Evolutionary conservation across 73 alveolate species (phyloP), one percentile per base, ranked within the genome.

Genomic region (Tetrahymena malaccensis): DNA sequence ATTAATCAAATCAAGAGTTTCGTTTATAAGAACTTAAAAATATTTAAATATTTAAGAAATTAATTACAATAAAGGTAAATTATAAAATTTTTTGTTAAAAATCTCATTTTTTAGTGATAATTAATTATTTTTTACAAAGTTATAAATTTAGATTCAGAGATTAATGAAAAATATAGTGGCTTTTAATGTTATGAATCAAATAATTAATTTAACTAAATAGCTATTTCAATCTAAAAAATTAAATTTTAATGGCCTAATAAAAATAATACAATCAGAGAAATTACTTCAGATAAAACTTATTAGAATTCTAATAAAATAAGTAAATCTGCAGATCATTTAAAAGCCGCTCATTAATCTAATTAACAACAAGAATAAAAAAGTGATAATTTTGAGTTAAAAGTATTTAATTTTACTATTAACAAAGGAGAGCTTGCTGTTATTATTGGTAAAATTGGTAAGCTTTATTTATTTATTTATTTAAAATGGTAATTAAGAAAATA

Each of bases 41-140:
- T 95, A 19, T n/a, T 85, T 95, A 22, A 94, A 95, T 89, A 43
- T 44, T 8, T 35, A 95, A 25, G 96, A 95, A 85, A 95, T 95
- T 4, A 85, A 95, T 40, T 85, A 85, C 21, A 85, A 40, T 37
- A 85, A 85, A 15, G 56, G 50, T 85, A 85, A 22, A 85, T 57
- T 33, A 16, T 57, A 16, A 11, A 9, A 9, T 57, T 9, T 13
- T 5, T 4, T 44, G 1, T 5, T 8, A 44, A 13, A 4, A 35
- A 44, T 13, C 22, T 44, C 16, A 17, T 44, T 4, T 44, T 44
- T 44, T 44, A 13, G n/a, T n/a, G n/a, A 35, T 35, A 35, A 6
- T 35, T 35, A 35, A 35, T 35, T 4, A 35, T 13, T 1, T 13
- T 13, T 35, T 35, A 4, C 16, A 44, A 13, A 44, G 58, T 44